Conservation (phyloP, 2,329 filamentous ascomycete species). For the Alternaria longipes region DNA sequence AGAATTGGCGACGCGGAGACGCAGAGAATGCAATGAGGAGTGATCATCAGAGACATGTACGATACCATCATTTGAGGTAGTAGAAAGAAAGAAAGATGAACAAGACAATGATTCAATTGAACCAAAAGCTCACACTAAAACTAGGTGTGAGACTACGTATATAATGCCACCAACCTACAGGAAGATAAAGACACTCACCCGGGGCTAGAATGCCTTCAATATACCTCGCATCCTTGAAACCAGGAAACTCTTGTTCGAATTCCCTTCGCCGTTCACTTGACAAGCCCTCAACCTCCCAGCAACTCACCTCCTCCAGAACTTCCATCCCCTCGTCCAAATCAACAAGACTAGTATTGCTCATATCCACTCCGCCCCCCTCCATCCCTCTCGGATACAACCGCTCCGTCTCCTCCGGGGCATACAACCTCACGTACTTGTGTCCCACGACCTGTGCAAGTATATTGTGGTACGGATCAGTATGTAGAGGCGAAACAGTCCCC, state of each 20-base stretch:
- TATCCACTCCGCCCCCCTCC: constrained; percentile 77
- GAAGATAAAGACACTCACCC: constrained; percentile 89
- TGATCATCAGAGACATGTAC: too few relatives aligned
- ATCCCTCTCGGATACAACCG: constrained; percentile 68
- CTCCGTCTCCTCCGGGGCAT: constrained; percentile 70
- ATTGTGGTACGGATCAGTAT: constrained; percentile 95
- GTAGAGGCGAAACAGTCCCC: constrained; percentile 88
- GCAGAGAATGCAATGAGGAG: background rate
- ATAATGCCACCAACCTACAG: constrained; percentile 98
- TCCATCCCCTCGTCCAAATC: constrained; percentile 75
- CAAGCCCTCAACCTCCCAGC: constrained; percentile 6
- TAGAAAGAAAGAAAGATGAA: background rate
- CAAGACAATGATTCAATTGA: constrained; percentile 28
- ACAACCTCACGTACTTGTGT: constrained; percentile 89
- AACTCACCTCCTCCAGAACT: constrained; percentile 51
- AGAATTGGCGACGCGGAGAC: background rate
- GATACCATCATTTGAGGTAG: background rate
- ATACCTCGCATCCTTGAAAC: constrained; percentile 70
- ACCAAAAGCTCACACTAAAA: constrained; percentile 98
- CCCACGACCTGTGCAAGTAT: constrained; percentile 90
- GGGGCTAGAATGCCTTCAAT: constrained; percentile 80
- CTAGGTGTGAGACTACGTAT: constrained; percentile 85
- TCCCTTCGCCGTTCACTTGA: constrained; percentile 7
- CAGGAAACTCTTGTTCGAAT: constrained; percentile 55
- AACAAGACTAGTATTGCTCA: constrained; percentile 87